These are phyloP conservation scores for Ettlia oleoabundans DNA, from an alignment of 139 green algal genomes.

Conservation along the genomic window DNA sequence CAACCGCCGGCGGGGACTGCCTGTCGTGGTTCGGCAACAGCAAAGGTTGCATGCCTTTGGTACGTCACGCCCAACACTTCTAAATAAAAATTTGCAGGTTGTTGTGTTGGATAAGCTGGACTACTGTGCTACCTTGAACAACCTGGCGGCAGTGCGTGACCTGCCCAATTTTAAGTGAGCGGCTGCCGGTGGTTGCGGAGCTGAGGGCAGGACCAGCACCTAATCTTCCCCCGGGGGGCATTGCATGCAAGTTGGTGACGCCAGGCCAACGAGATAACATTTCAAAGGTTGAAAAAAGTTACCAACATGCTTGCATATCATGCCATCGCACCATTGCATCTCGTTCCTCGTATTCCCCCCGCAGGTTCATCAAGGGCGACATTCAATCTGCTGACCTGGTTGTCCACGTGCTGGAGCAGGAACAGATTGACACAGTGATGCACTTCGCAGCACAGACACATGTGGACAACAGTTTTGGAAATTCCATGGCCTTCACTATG, in stretches of 20 bases:
- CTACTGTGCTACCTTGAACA: constrained; percentile 92
- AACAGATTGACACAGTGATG: constrained; percentile 97
- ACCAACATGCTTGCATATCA: no score
- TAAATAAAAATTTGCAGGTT: no score
- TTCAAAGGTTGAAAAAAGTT: no score
- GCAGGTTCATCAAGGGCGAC: constrained; percentile 93
- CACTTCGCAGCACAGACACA: constrained; percentile 98
- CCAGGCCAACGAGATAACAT: no score
- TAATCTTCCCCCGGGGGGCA: no score
- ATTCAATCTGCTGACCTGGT: constrained; percentile 93
- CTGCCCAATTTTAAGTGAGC: constrained; percentile 85
- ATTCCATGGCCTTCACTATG: constrained; percentile 92
- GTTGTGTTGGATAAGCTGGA: constrained; percentile 98
- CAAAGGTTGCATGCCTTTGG: no score
- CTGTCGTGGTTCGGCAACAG: no score
- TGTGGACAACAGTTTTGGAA: constrained; percentile 98
- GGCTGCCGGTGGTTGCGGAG: no score
- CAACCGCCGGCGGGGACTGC: no score
- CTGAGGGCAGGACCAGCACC: no score
- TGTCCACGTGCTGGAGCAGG: constrained; percentile 79
- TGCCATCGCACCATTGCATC: background rate
- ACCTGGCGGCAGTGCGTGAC: constrained; percentile 67
- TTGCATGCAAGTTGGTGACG: no score
- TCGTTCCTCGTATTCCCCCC: background rate
- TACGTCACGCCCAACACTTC: no score